Evolutionary conservation across 257 asterid species (phyloP), one percentile per base, ranked within the genome.

Genomic region (Primulina huaijiensis): DNA sequence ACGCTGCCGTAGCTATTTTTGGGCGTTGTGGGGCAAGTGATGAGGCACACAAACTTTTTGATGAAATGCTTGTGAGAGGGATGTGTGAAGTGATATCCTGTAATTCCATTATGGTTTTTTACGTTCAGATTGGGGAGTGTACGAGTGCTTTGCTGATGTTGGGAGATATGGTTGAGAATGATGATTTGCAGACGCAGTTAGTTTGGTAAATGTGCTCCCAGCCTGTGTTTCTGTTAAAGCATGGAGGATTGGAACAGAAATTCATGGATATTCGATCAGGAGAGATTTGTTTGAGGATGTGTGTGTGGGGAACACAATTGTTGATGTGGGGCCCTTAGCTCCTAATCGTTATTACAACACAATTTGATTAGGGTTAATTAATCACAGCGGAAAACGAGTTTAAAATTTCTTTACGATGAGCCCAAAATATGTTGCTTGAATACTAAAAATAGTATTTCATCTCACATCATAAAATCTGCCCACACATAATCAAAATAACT

Each of bases 221-320:
- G 91, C 89, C 60, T 92, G 95, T 78, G 97, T 90, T 76, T 76
- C 82, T 58, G 67, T 83, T 21, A 78, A 71, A 55, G 67, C 46
- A 9, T 81, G 86, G 86, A 70, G 76, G 68, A 70, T 70, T 7
- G 98, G 98, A 37, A 83, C 61, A 77, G 91, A 88, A 73, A 72
- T 85, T 40, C 97, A 92, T 25, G 88, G 89, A 30, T 81, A 87
- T 73, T 95, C 93, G 4, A 20, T 85, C 3, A 65, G 90, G 76
- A 81, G 81, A 27, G 86, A 93, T 55, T 79, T 90, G 55, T 67
- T 82, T 33, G 86, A 70, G 53, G 97, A 90, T 67, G 74, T 85
- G 16, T 90, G 75, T 61, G 95, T 92, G 60, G 96, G 98, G 59
- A 92, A 92, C 70, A 93, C 96, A 0, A 50, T 90, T 55, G 84